phyloP scores from a whole-genome alignment of 192 early-diverging fungal species.

The Umbelopsis sp. region DNA sequence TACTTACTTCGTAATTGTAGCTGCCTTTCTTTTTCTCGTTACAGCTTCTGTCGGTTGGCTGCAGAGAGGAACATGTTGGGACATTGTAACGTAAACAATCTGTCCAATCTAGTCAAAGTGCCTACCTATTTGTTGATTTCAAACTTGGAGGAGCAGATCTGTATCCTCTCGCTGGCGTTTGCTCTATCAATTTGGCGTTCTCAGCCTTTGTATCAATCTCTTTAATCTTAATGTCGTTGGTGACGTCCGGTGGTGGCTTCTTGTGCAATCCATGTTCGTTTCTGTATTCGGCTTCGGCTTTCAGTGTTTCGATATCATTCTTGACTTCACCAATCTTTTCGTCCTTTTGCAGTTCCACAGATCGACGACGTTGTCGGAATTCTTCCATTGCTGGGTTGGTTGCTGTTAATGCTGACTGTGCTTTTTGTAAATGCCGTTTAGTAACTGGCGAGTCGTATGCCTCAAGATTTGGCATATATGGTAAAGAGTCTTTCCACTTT shows the following conservation, averaged over 20 bases:
- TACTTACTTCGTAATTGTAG: not conserved
- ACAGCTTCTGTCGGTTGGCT: not conserved
- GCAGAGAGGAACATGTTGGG: not conserved
- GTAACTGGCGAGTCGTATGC: constrained; percentile 5
- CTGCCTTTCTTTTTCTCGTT: constrained; percentile 2
- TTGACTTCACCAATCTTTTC: constrained; percentile 11
- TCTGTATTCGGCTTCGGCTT: constrained; percentile 23
- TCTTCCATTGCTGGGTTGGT: constrained; percentile 4
- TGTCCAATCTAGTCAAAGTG: not conserved
- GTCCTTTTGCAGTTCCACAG: constrained; percentile 24
- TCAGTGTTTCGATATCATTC: constrained; percentile 20
- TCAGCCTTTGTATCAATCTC: not conserved
- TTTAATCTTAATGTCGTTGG: constrained; percentile 14
- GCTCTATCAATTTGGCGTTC: constrained; percentile 2
- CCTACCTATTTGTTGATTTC: not conserved
- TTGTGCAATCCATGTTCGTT: constrained; percentile 36
- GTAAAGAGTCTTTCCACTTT: constrained; percentile 5
- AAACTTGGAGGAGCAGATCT: not conserved
- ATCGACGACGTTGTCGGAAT: not conserved
- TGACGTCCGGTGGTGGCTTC: constrained; percentile 23
- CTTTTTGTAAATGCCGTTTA: constrained; percentile 12
- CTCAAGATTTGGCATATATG: constrained; percentile 12
- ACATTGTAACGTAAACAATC: not conserved
- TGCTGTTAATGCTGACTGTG: constrained; percentile 12
- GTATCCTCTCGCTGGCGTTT: constrained; percentile 1